Base-by-base conservation (phyloP, 139 green algal species). In the Penium margaritaceum region DNA sequence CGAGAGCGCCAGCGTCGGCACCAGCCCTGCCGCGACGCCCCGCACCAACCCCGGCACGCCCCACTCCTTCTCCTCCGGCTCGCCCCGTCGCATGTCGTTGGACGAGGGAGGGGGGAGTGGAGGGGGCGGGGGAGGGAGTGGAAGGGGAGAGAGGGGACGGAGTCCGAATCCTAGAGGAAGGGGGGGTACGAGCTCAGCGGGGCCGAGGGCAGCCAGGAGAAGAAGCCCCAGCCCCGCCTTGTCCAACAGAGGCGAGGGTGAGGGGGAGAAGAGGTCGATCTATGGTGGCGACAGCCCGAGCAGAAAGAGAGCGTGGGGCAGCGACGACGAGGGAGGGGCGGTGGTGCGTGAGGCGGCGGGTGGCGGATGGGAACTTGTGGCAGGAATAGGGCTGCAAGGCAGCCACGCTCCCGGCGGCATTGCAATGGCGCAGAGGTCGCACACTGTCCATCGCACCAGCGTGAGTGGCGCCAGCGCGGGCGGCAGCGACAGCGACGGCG, bases 41-140 rank as follows among this genome's bases (percentile, higher is more conserved):
- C 9, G 41, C n/a, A n/a, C n/a, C n/a, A n/a, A n/a, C n/a, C n/a
- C n/a, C n/a, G n/a, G n/a, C n/a, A n/a, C n/a, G n/a, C n/a, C n/a
- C n/a, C n/a, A n/a, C n/a, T n/a, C n/a, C n/a, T n/a, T n/a, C n/a
- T n/a, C n/a, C n/a, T n/a, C n/a, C n/a, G n/a, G n/a, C n/a, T n/a
- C n/a, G 41, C 9, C 9, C 9, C 9, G 41, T 51, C 9, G 41
- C 41, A 12, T 12, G 9, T 51, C 9, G 41, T 9, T 9, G 9
- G 41, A 9, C 41, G 9, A 21, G 35, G 30, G 32, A 63, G 35
- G 35, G 63, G 47, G 30, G 35, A 17, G 29, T 17, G 35, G 29
- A 27, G 63, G 63, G 32, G 63, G 35, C 19, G 30, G 63, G 30
- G 63, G 27, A 63, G 63, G 63, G 35, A 30, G 63, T 19, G 63